phyloP scores from a whole-genome alignment of 2,329 filamentous ascomycete genomes.

The Aspergillus calidoustus region DNA sequence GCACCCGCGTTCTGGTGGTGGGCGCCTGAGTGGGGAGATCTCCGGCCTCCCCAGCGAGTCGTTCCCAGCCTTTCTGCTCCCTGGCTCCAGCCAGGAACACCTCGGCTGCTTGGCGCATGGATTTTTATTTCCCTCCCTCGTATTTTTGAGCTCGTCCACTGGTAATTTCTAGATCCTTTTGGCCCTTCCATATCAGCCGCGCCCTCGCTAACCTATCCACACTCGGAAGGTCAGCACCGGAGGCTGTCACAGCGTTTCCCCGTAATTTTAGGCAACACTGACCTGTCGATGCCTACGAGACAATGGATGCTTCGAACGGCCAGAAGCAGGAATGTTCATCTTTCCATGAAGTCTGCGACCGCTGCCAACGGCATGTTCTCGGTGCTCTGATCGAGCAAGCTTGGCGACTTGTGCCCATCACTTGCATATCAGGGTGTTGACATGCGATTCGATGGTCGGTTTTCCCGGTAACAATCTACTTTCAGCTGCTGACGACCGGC shows the following conservation, averaged over 20 bases:
- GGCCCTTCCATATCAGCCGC: slow-evolving; percentile 17
- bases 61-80: slow-evolving; percentile 28
- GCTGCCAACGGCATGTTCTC: neutral
- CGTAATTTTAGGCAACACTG: slow-evolving; percentile 11
- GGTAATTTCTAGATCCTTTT: slow-evolving; percentile 17
- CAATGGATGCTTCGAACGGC: neutral
- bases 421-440: slow-evolving; percentile 22
- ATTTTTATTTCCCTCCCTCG: slow-evolving; percentile 17
- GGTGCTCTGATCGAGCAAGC: slow-evolving; percentile 13
- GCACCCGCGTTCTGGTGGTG: slow-evolving; percentile 27
- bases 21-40: slow-evolving; percentile 31
- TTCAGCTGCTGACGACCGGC: slow-evolving; percentile 29
- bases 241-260: neutral
- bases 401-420: slow-evolving; percentile 10
- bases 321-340: neutral
- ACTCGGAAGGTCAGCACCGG: slow-evolving; percentile 21
- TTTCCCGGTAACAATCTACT: slow-evolving; percentile 17
- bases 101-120: slow-evolving; percentile 28
- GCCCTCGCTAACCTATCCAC: slow-evolving; percentile 16
- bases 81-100: slow-evolving; percentile 31
- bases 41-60: slow-evolving; percentile 29
- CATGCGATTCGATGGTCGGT: slow-evolving; percentile 21
- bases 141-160: slow-evolving; percentile 6
- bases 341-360: neutral
- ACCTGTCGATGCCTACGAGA: slow-evolving; percentile 5